Evolutionary conservation across 768 basidiomycete species (phyloP), one percentile per base, ranked within the genome.

Genomic region (Rhodotorula toruloides): DNA sequence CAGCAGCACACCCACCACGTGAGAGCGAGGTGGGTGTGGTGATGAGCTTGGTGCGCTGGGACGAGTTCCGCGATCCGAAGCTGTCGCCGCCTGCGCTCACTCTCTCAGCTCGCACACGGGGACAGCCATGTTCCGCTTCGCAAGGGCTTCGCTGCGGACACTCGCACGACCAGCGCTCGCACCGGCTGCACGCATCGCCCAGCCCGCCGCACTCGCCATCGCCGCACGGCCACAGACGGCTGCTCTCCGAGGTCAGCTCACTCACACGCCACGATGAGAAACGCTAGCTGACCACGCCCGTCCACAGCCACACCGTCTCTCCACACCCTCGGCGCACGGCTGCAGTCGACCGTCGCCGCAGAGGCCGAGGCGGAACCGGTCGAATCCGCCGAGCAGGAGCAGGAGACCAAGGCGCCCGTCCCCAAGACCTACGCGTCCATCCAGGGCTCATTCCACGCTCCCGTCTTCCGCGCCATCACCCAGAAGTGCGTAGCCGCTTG

Each of bases 381-480:
- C 27, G 47, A 14, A 3, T n/a, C 27, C 9, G 47, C n/a, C 12
- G 27, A 12, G 2, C 32, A 25, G 50, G 22, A 11, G 16, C 32
- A n/a, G 22, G 34, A 3, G 32, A 19, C 4, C 12, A 34, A 19
- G 17, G 16, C 9, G 31, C 12, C 7, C 31, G 5, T 29, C 14
- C 31, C 58, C 10, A 42, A 22, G 21, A 61, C 65, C 5, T 71
- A 63, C 55, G 29, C 34, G 39, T 63, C 70, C 48, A 67, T 71
- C 54, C 46, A 71, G 52, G 14, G n/a, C 3, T n/a, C 65, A 5
- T 56, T 75, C 1, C 64, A 73, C n/a, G 49, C 58, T 13, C 67
- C 65, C 9, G 55, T 75, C 14, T 74, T 71, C 62, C 54, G 67
- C 4, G 74, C 74, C 0, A 50, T 75, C 22, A 72, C 71, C n/a